These are phyloP conservation scores for Elongisporangium anandrum DNA, from an alignment of 352 stramenopile genomes.

Conservation along the genomic window DNA sequence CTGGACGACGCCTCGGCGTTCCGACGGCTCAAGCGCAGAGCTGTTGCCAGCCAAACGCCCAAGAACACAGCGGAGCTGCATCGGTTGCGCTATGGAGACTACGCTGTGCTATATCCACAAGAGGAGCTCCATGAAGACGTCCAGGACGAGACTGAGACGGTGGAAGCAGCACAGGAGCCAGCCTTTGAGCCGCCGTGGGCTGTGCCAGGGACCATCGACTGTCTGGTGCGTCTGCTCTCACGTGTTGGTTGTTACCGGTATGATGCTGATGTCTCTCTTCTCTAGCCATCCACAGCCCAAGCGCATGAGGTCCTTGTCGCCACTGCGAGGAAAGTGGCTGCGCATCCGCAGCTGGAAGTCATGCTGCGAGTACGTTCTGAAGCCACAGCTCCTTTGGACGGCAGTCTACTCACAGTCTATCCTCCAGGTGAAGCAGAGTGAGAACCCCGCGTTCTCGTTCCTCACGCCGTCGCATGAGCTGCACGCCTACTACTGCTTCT, in stretches of 20 bases:
- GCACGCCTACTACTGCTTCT: constrained; percentile 41
- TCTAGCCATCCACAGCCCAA: constrained; percentile 19
- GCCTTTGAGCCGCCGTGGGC: constrained; percentile 20
- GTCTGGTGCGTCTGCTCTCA: constrained; percentile 15
- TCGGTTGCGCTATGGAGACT: constrained; percentile 40
- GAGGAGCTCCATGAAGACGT: constrained; percentile 7
- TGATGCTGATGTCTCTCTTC: not conserved
- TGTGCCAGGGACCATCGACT: constrained; percentile 17
- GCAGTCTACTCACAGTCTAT: not conserved
- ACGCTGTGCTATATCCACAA: constrained; percentile 30
- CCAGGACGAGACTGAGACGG: not conserved
- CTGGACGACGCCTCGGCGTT: constrained; percentile 44
- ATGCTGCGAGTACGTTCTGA: constrained; percentile 31
- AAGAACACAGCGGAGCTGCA: constrained; percentile 19
- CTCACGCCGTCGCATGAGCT: constrained; percentile 21
- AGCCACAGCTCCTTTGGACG: not conserved
- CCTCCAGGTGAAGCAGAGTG: constrained; percentile 29
- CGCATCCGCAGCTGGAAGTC: constrained; percentile 34
- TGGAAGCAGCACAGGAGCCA: constrained; percentile 11
- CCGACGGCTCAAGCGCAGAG: constrained; percentile 27
- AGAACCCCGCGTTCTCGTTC: constrained; percentile 34
- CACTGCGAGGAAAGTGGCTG: constrained; percentile 38
- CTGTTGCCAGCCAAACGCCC: not conserved
- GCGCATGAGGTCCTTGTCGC: constrained; percentile 35
- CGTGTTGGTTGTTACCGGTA: no score